Conservation (phyloP, 164 flowering plant species). For the Cinnamomum micranthum region DNA sequence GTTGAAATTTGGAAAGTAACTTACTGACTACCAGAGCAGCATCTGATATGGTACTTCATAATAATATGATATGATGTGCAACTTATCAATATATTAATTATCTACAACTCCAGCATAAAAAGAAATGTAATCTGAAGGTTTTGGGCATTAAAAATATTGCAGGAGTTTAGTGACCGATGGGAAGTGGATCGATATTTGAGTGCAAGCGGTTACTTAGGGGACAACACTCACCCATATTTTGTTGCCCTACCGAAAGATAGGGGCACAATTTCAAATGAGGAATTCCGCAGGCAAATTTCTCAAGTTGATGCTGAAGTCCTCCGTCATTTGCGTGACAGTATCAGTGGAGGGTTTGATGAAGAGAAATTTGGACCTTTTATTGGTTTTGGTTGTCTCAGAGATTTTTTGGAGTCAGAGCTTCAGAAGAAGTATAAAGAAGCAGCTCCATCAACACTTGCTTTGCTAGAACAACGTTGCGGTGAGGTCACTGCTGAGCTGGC, state of each 20-base stretch:
- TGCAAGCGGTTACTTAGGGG: conserved; percentile 97
- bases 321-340: conserved; percentile 67
- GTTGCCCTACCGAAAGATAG: conserved; percentile 94
- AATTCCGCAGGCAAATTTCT: conserved; percentile 86
- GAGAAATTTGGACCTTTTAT: conserved; percentile 71
- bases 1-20: no score
- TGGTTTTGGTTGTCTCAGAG: conserved; percentile 76
- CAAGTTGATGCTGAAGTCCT: conserved; percentile 81
- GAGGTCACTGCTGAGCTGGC: conserved; percentile 63
- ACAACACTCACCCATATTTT: conserved; percentile 73
- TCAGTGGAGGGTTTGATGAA: conserved; percentile 95
- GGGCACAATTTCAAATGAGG: conserved; percentile 73
- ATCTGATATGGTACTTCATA: neutral
- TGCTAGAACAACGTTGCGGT: conserved; percentile 89
- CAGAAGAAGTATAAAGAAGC: conserved; percentile 95
- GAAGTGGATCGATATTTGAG: conserved; percentile 96
- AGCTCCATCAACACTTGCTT: conserved; percentile 91
- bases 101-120: neutral
- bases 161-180: conserved; percentile 94
- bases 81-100: neutral
- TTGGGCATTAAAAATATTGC: conserved; percentile 11
- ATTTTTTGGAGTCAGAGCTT: conserved; percentile 87
- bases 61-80: neutral
- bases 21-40: no score
- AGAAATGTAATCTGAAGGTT: neutral